These are phyloP conservation scores for Herpetospermum pedunculosum DNA, from an alignment of 306 rosid species.

Conservation along the genomic window DNA sequence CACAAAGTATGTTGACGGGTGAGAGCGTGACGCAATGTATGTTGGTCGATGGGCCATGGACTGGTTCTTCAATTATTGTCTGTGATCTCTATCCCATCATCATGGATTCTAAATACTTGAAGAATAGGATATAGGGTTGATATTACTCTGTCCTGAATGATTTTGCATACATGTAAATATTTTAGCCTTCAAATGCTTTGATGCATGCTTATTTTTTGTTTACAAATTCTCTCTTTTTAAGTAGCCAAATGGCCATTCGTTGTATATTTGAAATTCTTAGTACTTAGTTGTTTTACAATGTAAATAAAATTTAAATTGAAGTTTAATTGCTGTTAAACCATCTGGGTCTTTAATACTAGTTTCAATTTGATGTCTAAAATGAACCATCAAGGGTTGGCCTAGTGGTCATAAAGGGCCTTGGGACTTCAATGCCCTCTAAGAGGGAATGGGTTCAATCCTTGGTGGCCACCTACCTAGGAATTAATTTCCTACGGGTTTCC, in stretches of 20 bases:
- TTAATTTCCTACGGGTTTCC: too few relatives aligned
- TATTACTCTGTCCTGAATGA: background rate
- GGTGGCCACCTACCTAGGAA: too few relatives aligned
- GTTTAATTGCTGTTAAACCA: too few relatives aligned
- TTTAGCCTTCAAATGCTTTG: background rate
- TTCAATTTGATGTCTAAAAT: too few relatives aligned
- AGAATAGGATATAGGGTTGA: background rate
- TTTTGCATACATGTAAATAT: background rate
- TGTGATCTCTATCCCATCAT: constrained; percentile 3
- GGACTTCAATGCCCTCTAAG: too few relatives aligned
- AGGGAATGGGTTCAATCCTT: too few relatives aligned
- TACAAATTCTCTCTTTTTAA: background rate
- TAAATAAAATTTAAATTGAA: background rate
- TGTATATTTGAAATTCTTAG: background rate
- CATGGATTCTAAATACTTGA: constrained; percentile 5
- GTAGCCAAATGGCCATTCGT: background rate
- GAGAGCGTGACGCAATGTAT: background rate
- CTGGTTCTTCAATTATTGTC: background rate
- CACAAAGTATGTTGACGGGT: background rate
- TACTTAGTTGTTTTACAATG: background rate
- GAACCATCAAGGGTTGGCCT: too few relatives aligned
- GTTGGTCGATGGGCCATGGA: background rate
- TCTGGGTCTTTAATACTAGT: too few relatives aligned
- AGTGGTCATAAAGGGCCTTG: too few relatives aligned
- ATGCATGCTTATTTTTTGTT: background rate